Percentiles rank a stretch among this genome's conserved stretches.
Evolutionary conservation across 768 basidiomycete genomes (phyloP).

Genomic region (Cystofilobasidium bisporidii): DNA sequence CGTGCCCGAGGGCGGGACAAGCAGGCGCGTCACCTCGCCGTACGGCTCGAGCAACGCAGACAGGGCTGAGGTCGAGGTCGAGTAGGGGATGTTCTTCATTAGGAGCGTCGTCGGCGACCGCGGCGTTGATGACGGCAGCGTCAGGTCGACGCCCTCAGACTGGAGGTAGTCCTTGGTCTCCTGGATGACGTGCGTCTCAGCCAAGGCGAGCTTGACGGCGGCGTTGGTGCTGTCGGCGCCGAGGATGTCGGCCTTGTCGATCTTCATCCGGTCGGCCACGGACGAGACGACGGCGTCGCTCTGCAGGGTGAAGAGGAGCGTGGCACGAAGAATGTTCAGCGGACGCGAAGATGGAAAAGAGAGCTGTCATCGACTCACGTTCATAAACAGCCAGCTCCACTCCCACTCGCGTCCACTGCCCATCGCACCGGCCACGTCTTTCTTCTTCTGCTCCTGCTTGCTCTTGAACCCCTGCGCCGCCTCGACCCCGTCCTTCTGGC

Average conservation of each 20-base stretch:
- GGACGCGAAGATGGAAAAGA: background rate
- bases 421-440: constrained; percentile 34
- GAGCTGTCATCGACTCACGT: constrained; percentile 54
- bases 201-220: constrained; percentile 88
- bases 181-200: constrained; percentile 90
- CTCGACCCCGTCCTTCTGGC: constrained; percentile 43
- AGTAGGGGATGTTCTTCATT: constrained; percentile 94
- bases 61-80: constrained; percentile 66
- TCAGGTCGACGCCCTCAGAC: constrained; percentile 31
- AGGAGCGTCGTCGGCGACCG: constrained; percentile 71
- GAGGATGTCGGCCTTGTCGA: constrained; percentile 77
- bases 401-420: constrained; percentile 44
- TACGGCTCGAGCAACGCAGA: constrained; percentile 66
- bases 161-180: constrained; percentile 85
- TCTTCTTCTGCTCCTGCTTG: constrained; percentile 54
- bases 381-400: constrained; percentile 89
- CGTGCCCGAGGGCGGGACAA: constrained; percentile 85
- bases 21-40: constrained; percentile 58
- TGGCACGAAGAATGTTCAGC: background rate
- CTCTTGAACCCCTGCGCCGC: constrained; percentile 51
- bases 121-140: constrained; percentile 31
- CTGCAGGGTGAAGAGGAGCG: constrained; percentile 44
- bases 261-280: constrained; percentile 75
- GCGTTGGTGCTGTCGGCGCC: constrained; percentile 70
- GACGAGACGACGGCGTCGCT: constrained; percentile 88